Evolutionary conservation across 495 filamentous ascomycete species (phyloP).

Genomic region (Penicillium steckii): DNA sequence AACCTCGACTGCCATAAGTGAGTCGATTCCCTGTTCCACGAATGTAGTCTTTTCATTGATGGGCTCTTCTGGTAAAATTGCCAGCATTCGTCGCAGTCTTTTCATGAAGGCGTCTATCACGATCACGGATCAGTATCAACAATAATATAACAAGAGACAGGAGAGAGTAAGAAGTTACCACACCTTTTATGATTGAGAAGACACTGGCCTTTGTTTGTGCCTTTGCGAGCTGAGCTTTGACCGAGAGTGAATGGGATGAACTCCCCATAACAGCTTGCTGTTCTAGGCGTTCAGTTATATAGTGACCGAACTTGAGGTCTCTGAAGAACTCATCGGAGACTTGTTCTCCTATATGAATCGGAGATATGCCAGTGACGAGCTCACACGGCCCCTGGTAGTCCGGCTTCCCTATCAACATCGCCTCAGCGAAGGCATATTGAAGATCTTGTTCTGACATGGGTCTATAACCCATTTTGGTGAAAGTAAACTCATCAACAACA

Average conservation of each 20-base stretch:
- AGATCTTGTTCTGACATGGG: constrained; percentile 46
- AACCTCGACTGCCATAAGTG: not conserved
- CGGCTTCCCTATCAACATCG: constrained; percentile 10
- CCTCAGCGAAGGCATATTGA: constrained; percentile 37
- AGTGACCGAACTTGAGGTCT: constrained; percentile 4
- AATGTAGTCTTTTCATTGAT: not conserved
- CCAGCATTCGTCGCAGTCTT: not conserved
- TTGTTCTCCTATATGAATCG: not conserved
- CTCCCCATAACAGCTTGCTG: not conserved
- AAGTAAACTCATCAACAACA: not conserved
- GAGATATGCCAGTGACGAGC: constrained; percentile 1
- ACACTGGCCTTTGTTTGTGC: not conserved
- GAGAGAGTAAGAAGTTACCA: not conserved
- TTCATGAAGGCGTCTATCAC: constrained; percentile 1
- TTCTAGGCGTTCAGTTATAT: not conserved
- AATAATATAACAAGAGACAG: too few relatives aligned
- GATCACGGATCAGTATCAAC: too few relatives aligned
- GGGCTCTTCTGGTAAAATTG: not conserved
- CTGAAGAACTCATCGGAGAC: not conserved
- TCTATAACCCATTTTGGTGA: constrained; percentile 8
- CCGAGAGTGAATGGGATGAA: constrained; percentile 1
- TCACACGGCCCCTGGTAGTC: not conserved
- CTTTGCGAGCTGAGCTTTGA: not conserved
- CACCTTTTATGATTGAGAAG: too few relatives aligned
- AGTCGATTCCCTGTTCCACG: constrained; percentile 1